Evolutionary conservation across 805 yeast species (phyloP).

Genomic region (Starmerella powellii): DNA sequence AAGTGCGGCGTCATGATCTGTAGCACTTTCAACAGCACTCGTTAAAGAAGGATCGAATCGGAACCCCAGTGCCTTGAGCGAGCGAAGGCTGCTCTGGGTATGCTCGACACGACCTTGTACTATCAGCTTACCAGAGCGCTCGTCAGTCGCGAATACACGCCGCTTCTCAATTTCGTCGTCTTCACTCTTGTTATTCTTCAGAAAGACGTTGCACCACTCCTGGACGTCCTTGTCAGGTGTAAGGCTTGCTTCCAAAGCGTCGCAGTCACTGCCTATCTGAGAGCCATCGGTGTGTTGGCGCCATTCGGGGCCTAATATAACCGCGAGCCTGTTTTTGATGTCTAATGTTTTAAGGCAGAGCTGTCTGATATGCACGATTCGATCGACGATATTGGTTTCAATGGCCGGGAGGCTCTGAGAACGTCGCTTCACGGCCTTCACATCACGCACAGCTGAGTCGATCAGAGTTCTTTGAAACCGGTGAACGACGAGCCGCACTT

Average conservation of each 20-base stretch:
- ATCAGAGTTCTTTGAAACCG: slow-evolving; percentile 47
- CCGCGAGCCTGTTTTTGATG: slow-evolving; percentile 37
- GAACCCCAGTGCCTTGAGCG: slow-evolving; percentile 14
- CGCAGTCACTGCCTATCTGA: slow-evolving; percentile 42
- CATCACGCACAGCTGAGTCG: slow-evolving; percentile 29
- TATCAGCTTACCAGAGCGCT: not conserved
- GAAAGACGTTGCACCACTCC: slow-evolving; percentile 35
- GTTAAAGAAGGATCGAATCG: slow-evolving; percentile 4
- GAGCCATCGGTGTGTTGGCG: slow-evolving; percentile 52
- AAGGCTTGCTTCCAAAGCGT: slow-evolving; percentile 36
- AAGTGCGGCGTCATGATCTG: not conserved
- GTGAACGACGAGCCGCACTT: slow-evolving; percentile 45
- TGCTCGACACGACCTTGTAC: slow-evolving; percentile 24
- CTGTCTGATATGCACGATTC: slow-evolving; percentile 44
- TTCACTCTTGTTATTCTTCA: not conserved
- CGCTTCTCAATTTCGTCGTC: not conserved
- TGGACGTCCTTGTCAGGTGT: slow-evolving; percentile 34
- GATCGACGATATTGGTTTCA: slow-evolving; percentile 24
- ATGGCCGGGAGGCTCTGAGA: not conserved
- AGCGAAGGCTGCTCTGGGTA: not conserved
- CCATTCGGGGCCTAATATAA: slow-evolving; percentile 53
- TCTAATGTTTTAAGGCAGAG: slow-evolving; percentile 35
- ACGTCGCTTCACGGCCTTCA: not conserved
- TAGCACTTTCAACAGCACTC: not conserved
- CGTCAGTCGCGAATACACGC: not conserved